Percentiles rank a stretch among this genome's conserved stretches.
Conservation (phyloP, 202 grass and related monocot species). For the Carex arenaria region DNA sequence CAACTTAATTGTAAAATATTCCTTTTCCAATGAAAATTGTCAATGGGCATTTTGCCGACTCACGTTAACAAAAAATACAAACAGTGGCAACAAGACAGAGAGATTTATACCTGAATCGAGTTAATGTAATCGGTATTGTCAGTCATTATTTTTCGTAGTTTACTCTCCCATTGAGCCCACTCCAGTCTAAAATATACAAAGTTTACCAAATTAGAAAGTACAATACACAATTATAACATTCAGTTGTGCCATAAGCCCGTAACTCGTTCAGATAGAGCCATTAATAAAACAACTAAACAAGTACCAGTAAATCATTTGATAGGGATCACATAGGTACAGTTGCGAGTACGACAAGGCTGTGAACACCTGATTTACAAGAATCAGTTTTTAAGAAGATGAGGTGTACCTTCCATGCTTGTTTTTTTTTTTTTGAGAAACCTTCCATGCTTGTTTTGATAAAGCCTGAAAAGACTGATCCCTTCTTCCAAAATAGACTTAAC, state of each 20-base stretch:
- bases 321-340: neutral
- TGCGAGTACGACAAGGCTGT: neutral
- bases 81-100: neutral
- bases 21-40: no score
- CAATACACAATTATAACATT: neutral
- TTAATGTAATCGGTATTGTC: constrained; percentile 66
- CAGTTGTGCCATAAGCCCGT: neutral
- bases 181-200: constrained; percentile 46
- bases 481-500: constrained; percentile 70
- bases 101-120: constrained; percentile 65
- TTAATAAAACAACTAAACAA: neutral
- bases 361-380: neutral
- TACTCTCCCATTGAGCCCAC: constrained; percentile 85
- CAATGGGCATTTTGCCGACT: no score
- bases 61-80: neutral
- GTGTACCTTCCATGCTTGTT: constrained; percentile 91
- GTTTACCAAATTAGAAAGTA: neutral
- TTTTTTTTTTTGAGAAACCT: no score
- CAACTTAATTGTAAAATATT: no score
- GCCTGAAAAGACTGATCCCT: constrained; percentile 75
- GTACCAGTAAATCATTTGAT: neutral
- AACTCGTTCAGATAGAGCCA: neutral
- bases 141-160: constrained; percentile 46
- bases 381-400: neutral
- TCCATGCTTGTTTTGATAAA: no score